Evolutionary conservation across 306 rosid genomes (phyloP).

Genomic region (Vigna nakashimae): DNA sequence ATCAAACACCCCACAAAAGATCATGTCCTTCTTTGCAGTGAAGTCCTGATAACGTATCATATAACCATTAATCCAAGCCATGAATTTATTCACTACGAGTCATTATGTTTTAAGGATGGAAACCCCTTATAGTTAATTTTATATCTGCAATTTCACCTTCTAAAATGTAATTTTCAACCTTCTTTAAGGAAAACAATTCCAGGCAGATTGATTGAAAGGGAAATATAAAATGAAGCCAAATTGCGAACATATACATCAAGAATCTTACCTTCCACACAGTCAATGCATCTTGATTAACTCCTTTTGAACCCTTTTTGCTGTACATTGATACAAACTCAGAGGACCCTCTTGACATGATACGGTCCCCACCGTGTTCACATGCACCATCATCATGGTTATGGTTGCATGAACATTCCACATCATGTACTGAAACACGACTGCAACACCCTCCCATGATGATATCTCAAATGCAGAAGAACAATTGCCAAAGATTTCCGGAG

Average conservation of each 20-base stretch:
- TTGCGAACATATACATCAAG: not conserved
- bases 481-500: slow-evolving; percentile 29
- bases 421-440: slow-evolving; percentile 39
- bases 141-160: not conserved
- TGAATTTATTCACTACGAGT: not conserved
- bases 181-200: not conserved
- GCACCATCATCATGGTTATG: slow-evolving; percentile 5
- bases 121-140: not conserved
- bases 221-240: not conserved
- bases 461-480: not conserved
- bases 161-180: not conserved
- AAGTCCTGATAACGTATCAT: slow-evolving; percentile 55
- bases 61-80: slow-evolving; percentile 16
- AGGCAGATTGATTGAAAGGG: not conserved
- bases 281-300: slow-evolving; percentile 84
- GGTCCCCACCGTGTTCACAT: slow-evolving; percentile 52
- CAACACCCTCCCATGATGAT: slow-evolving; percentile 65
- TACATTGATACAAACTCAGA: slow-evolving; percentile 70
- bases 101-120: not conserved
- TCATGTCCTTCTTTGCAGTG: slow-evolving; percentile 56
- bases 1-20: slow-evolving; percentile 91
- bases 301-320: slow-evolving; percentile 75
- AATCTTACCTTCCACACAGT: slow-evolving; percentile 86
- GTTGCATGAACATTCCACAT: slow-evolving; percentile 22
- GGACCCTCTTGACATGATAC: slow-evolving; percentile 56